Evolutionary conservation across 139 green algal species (phyloP), one percentile per base, ranked within the genome.

Genomic region (Diplosphaera chodatii): DNA sequence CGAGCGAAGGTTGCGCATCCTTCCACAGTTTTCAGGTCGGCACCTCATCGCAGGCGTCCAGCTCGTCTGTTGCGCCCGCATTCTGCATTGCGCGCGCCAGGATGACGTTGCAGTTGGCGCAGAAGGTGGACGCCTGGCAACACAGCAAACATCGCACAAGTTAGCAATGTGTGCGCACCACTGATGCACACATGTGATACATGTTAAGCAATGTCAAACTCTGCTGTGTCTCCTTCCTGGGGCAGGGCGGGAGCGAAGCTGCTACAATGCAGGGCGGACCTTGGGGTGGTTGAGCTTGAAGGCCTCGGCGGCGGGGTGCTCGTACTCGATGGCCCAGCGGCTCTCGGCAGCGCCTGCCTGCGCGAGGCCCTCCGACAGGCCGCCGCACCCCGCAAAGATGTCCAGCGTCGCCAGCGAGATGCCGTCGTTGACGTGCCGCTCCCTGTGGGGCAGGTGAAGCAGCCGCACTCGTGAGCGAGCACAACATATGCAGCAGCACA

Each of bases 271-370:
- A 25, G 10, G 3, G 16, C 91, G 72, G 23, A 59, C 37, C 1
- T 89, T 74, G 0, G 91, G 89, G 81, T 97, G 86, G 85, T 97
- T 97, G 22, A 94, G 76, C 72, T 86, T 71, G 83, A 96, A 98
- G 31, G 94, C 90, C 37, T 96, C 85, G 4, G 94, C 90, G 0
- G 94, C 94, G 2, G 87, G 82, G 21, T 68, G 34, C 80, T 98
- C 93, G 68, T 98, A 98, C 87, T 98, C 94, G 37, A 98, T 92
- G 41, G 90, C 94, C 94, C 94, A 98, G 70, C 89, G 91, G 37
- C 88, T 70, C n/a, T 68, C n/a, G 29, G 74, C 74, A n/a, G 74
- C 74, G 63, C 84, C 59, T 27, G 90, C 90, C 80, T 97, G 89
- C 73, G 98, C 89, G 75, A 98, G 87, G 68, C 94, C 94, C 82